Evolutionary conservation across 164 flowering plant species (phyloP), one percentile per base, ranked within the genome.

Genomic region (Nymphaea colorata): DNA sequence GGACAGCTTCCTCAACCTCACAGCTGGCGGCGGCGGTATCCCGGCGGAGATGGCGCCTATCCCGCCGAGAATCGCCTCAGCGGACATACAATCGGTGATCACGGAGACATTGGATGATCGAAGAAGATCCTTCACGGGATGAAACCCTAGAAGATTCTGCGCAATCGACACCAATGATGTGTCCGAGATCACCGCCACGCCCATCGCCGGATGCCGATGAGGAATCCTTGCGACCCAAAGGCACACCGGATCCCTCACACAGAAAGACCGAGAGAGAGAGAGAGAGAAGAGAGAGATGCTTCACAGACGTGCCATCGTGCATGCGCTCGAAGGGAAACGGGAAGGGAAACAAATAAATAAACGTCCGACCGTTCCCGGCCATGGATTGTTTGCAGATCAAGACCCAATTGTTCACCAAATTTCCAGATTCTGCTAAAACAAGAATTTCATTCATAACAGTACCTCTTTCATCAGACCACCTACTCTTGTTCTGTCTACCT

Each of bases 1-100:
- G 12, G 79, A 47, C 11, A 47, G 55, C 55, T 47, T 47, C 5
- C 55, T 7, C 55, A 47, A 47, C 55, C 55, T 47, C 12, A 47
- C 55, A 2, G 55, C 55, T 12, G 55, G 55, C 7, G 55, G 55
- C 55, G 55, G 55, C 55, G 55, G 55, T 47, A 47, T 4, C 12
- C 55, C 55, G 11, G 55, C 55, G 12, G 55, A 47, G 55, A 47
- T 47, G 4, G 55, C 55, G 7, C 12, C 11, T 7, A 47, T 6
- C 12, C 55, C 55, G 55, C 55, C 55, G 55, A 47, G 6, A 12
- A 47, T 12, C 12, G 55, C 55, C 55, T 7, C 55, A 7, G 55
- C 11, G 12, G 6, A 47, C 11, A 47, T 47, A 5, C 55, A 47
- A 47, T 47, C 55, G 55, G 7, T 47, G 55, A 47, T 47, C 55